Evolutionary conservation across 176 grass and related monocot genomes (phyloP), one percentile per base, ranked within the genome.

Genomic region (Oryza coarctata): DNA sequence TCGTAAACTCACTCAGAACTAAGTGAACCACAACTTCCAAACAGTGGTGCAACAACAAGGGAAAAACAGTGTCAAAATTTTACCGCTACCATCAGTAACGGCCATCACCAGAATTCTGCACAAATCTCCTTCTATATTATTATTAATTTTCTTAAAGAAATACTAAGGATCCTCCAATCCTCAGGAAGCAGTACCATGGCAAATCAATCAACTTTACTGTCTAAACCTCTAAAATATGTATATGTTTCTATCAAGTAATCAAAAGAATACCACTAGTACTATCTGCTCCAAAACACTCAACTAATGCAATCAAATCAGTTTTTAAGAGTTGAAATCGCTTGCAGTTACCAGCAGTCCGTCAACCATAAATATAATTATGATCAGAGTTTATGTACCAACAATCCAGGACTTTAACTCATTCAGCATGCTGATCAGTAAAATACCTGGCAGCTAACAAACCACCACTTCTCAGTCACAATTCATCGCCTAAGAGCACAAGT

Each of bases 201-300:
- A 73, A 27, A 32, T 58, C 45, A 75, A 82, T 47, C 6, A 25
- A 60, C 25, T 50, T 76, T 14, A 41, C 31, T 28, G 45, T 47
- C 58, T 83, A 63, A 65, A 49, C 49, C 33, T 33, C 57, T 74
- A 74, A 65, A 49, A 68, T 22, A 26, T 47, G 10, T 9, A 83
- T 3, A 6, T 60, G 12, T 14, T 74, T 74, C 31, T 36, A 75
- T n/a, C 15, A 74, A 73, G 13, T 18, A 64, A 63, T 41, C 12
- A 72, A 25, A 70, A n/a, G 36, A 63, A 63, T 22, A 20, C 9
- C 17, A 1, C 50, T 33, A 26, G 22, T 65, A 45, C 36, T 20
- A 64, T 55, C 50, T 55, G 40, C n/a, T 83, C 2, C 25, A 41
- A n/a, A 71, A 76, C 3, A 33, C 36, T 66, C 2, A 57, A 52